Evolutionary conservation across 306 rosid species (phyloP), one percentile per base, ranked within the genome.

Genomic region (Castanospermum australe): DNA sequence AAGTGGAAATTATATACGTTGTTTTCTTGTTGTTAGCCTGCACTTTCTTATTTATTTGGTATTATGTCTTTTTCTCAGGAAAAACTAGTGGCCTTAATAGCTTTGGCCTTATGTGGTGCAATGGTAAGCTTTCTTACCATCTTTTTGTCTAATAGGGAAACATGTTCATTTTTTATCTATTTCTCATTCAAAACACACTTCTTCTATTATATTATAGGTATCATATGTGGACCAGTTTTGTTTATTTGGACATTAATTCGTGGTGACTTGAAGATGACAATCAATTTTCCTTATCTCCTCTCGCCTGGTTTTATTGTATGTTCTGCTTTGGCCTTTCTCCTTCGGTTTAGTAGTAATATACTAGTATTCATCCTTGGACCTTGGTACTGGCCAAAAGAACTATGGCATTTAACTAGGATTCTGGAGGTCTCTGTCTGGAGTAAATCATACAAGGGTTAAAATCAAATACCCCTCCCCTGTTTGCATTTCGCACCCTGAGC

Each of bases 31-130:
- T 52, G 11, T 71, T 51, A 71, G 78, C 36, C 42, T 55, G 18
- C 71, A 73, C 71, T 76, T 55, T 83, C 79, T 78, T 47, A 74
- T 30, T 41, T 47, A 67, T 82, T 21, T 57, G 35, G 39, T 42
- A 41, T 45, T 59, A 4, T 83, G 56, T 30, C 36, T 81, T 66
- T 73, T 75, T 86, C 52, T 41, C 91, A 92, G 99, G 97, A 79
- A 95, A 92, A 91, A 88, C 97, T 64, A 91, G 97, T 81, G 99
- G 99, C 64, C 95, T 95, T 57, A 95, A 89, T 84, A 95, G 99
- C 92, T 95, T 91, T 88, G 97, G 97, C 81, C 99, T 95, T 70
- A 95, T 95, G 99, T 95, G 99, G 99, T 95, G 97, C 92, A 95
- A 95, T 14, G 97, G 97, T 92, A 83, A 81, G 86, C 71, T 45